Evolutionary conservation across 2,329 filamentous ascomycete species (phyloP), one percentile per base, ranked within the genome.

Genomic region (Passalora sequoiae): DNA sequence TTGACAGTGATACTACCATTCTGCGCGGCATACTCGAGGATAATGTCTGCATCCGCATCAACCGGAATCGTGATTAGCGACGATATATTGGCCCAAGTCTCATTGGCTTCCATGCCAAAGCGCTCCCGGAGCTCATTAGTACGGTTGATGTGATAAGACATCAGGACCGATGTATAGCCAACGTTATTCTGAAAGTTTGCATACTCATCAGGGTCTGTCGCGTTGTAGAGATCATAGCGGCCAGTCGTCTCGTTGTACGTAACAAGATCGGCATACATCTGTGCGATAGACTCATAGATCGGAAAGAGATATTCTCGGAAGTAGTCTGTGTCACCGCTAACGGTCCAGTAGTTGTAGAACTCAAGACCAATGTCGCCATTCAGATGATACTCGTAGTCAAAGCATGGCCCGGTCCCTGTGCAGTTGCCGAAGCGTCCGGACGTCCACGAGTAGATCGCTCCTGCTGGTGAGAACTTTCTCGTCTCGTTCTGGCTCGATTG

Each of bases 131-230:
- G 74, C 1, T 65, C 53, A 50, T 83, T 83, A 2, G 77, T 78
- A 42, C 75, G 69, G 3, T 69, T 65, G 36, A 85, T 63, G 9
- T 70, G 77, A 66, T 56, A 77, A 61, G 53, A 72, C 63, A 83
- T 79, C 22, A 82, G 63, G 0, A 78, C 72, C 70, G 81, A 81
- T 0, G 83, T 86, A 55, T 76, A 87, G 1, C 78, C 83, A n/a
- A 79, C 77, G 24, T 83, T 83, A 53, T 84, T 75, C 40, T 83
- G 68, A 41, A 60, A 60, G 53, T 85, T 84, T 6, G 82, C 81
- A 54, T 83, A 85, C 59, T 85, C 82, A 65, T 80, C 77, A 2
- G 84, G 84, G 62, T 88, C 84, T 0, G 84, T 87, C 64, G 84
- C 81, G 50, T 87, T 84, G 10, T 66, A 75, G 31, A 71, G 66